A percentile compares a stretch with the other conserved stretches of the same genome.
phyloP scores from a whole-genome alignment of 768 basidiomycete species.

The Naganishia friedmannii region DNA sequence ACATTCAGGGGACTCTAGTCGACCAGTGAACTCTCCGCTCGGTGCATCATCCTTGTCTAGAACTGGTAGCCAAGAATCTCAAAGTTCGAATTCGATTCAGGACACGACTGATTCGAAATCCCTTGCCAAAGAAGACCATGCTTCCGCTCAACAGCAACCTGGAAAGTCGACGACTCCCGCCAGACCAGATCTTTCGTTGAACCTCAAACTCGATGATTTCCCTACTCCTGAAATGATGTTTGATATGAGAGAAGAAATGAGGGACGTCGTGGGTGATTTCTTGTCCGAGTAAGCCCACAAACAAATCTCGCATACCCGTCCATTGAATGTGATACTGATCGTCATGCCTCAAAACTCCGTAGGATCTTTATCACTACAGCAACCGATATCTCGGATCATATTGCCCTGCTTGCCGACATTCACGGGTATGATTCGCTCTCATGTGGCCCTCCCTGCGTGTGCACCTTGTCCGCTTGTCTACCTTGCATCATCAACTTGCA shows the following conservation, averaged over 20 bases:
- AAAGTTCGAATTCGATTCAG: not conserved
- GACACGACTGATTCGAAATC: not conserved
- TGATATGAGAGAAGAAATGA: constrained; percentile 31
- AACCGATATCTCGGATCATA: constrained; percentile 10
- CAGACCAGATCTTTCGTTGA: constrained; percentile 13
- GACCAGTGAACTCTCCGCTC: not conserved
- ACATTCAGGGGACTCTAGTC: not conserved
- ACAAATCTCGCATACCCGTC: not conserved
- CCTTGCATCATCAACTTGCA: constrained; percentile 30
- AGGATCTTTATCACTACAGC: constrained; percentile 27
- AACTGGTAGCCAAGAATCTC: constrained; percentile 2
- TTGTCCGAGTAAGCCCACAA: constrained; percentile 26
- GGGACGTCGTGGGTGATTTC: constrained; percentile 16
- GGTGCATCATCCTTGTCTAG: not conserved
- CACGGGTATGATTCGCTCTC: constrained; percentile 25
- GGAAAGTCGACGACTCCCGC: not conserved
- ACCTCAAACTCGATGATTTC: constrained; percentile 24
- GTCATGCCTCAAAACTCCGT: constrained; percentile 6
- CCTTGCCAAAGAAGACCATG: not conserved
- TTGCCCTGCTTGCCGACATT: constrained; percentile 1
- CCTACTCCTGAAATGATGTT: constrained; percentile 30
- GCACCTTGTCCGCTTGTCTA: constrained; percentile 30
- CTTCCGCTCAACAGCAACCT: not conserved
- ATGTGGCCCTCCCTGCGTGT: constrained; percentile 31
- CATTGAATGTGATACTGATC: not conserved